These are phyloP conservation scores for Trametes maxima DNA, from an alignment of 768 basidiomycete species.

Conservation along the genomic window DNA sequence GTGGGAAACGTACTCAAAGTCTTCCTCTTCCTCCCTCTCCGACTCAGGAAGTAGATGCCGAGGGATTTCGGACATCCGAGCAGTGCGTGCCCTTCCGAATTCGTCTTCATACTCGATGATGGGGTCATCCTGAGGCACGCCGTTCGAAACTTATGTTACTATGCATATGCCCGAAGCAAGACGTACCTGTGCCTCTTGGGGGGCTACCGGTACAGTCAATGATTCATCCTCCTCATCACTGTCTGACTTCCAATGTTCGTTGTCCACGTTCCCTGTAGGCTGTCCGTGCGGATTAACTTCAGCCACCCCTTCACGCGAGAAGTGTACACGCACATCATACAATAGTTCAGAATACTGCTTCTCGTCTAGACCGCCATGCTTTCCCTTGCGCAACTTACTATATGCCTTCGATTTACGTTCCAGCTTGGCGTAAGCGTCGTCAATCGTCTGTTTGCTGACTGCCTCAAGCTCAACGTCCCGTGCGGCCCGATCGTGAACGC, in stretches of 20 bases:
- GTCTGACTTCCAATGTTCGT: slow-evolving; percentile 58
- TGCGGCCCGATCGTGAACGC: slow-evolving; percentile 61
- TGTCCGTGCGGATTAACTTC: slow-evolving; percentile 30
- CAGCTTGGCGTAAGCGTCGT: slow-evolving; percentile 68
- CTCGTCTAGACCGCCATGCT: slow-evolving; percentile 76
- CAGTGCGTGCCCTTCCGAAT: slow-evolving; percentile 76
- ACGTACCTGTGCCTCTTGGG: slow-evolving; percentile 44
- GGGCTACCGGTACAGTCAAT: slow-evolving; percentile 56
- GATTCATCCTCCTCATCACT: slow-evolving; percentile 83
- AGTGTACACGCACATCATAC: slow-evolving; percentile 65
- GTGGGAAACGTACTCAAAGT: slow-evolving; percentile 52
- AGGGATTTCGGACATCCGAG: slow-evolving; percentile 75
- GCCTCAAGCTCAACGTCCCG: slow-evolving; percentile 74
- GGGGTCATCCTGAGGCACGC: slow-evolving; percentile 60
- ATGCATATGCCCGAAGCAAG: not conserved
- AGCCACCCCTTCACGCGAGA: not conserved
- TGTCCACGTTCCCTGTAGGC: slow-evolving; percentile 66
- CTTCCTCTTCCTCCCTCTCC: slow-evolving; percentile 55
- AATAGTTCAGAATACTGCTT: slow-evolving; percentile 70
- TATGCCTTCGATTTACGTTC: slow-evolving; percentile 83
- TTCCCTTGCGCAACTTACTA: slow-evolving; percentile 75
- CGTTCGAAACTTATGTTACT: not conserved
- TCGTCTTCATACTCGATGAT: slow-evolving; percentile 87
- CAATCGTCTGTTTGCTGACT: slow-evolving; percentile 68
- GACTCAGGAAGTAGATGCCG: slow-evolving; percentile 54